Evolutionary conservation across 2,329 filamentous ascomycete genomes (phyloP).

Genomic region (Penicillium sp.): DNA sequence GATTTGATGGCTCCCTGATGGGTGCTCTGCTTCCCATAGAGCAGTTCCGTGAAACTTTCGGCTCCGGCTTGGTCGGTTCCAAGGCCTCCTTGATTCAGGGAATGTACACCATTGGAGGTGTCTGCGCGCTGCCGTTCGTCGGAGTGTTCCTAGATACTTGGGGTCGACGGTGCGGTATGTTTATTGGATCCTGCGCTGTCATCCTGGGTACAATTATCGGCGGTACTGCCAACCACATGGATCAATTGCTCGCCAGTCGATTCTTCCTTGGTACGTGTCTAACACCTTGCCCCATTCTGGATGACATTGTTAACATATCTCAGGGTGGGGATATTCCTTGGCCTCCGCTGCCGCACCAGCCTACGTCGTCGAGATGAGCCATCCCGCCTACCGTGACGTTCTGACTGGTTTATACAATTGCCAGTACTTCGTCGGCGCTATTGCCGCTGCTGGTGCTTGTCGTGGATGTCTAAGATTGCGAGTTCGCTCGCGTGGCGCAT

Average conservation of each 20-base stretch:
- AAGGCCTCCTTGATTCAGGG: slow-evolving; percentile 11
- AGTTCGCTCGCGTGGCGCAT: slow-evolving; percentile 58
- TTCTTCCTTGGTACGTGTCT: slow-evolving; percentile 47
- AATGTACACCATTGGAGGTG: slow-evolving; percentile 16
- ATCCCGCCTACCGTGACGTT: slow-evolving; percentile 62
- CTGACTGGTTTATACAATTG: slow-evolving; percentile 61
- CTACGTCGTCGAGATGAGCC: slow-evolving; percentile 63
- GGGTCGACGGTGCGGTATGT: slow-evolving; percentile 47
- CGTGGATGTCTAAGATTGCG: slow-evolving; percentile 45
- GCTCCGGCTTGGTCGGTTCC: slow-evolving; percentile 6
- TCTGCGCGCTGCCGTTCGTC: slow-evolving; percentile 36
- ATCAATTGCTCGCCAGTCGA: slow-evolving; percentile 56
- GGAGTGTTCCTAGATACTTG: slow-evolving; percentile 49
- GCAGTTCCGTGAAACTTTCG: slow-evolving; percentile 10
- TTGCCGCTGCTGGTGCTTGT: slow-evolving; percentile 56
- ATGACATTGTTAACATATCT: not conserved
- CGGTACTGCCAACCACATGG: slow-evolving; percentile 45
- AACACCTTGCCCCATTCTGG: too few species aligned
- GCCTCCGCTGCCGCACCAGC: slow-evolving; percentile 61
- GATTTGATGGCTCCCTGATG: slow-evolving; percentile 15
- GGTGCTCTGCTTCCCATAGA: slow-evolving; percentile 12
- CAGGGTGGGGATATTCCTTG: slow-evolving; percentile 58
- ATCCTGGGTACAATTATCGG: slow-evolving; percentile 46
- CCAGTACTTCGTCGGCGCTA: slow-evolving; percentile 52
- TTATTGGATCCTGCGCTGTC: slow-evolving; percentile 36